Conservation (phyloP, 495 filamentous ascomycete genomes). For the Aspergillus biplanus region DNA sequence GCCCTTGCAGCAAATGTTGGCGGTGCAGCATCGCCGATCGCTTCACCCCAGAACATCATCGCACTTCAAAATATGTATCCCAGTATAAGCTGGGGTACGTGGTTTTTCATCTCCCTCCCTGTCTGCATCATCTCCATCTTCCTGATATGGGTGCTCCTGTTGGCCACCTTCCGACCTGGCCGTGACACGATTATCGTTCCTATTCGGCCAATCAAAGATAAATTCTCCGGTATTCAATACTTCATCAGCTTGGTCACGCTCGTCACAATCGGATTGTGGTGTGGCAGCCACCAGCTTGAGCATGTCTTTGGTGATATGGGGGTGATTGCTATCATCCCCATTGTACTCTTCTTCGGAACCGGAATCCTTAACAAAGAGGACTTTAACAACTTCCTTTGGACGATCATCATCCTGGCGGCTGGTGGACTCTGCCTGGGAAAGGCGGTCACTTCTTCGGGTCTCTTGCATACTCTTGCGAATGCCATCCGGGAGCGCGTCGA, state of each 20-base stretch:
- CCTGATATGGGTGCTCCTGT: conserved; percentile 84
- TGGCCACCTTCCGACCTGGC: conserved; percentile 82
- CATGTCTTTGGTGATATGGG: conserved; percentile 95
- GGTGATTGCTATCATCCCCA: conserved; percentile 93
- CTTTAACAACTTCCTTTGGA: conserved; percentile 99
- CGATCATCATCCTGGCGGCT: conserved; percentile 97
- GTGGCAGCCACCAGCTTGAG: conserved; percentile 86
- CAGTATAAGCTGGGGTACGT: conserved; percentile 85
- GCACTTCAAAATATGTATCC: conserved; percentile 94
- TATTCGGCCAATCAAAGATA: conserved; percentile 84
- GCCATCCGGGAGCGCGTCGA: conserved; percentile 73
- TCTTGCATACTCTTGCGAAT: conserved; percentile 86
- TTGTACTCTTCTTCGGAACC: conserved; percentile 94
- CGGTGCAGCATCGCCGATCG: conserved; percentile 94
- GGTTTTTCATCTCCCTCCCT: conserved; percentile 95
- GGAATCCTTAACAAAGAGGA: conserved; percentile 99
- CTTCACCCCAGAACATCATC: conserved; percentile 96
- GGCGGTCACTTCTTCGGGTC: conserved; percentile 87
- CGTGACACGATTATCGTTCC: conserved; percentile 89
- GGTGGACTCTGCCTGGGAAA: conserved; percentile 93
- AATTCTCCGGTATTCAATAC: conserved; percentile 87
- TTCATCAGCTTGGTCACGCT: conserved; percentile 87
- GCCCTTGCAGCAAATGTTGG: conserved; percentile 94
- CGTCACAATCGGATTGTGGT: conserved; percentile 91
- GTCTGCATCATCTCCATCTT: conserved; percentile 90